Conservation (phyloP, 257 asterid genomes). For the Rehmannia glutinosa region DNA sequence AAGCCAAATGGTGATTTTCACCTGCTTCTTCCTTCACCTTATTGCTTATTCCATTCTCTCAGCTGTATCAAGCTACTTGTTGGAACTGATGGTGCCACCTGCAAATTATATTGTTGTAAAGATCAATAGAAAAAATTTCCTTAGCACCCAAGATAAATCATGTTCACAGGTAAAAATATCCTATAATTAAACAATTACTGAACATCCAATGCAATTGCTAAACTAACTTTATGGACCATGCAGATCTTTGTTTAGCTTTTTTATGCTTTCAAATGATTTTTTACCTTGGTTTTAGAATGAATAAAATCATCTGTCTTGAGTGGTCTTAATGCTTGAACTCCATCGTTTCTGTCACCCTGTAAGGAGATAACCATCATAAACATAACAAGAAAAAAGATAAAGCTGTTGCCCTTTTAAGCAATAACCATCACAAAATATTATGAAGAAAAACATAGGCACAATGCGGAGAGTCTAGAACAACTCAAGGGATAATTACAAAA, state of each 20-base stretch:
- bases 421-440: too few relatives aligned
- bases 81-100: conserved; percentile 82
- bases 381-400: too few relatives aligned
- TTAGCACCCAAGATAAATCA: not conserved
- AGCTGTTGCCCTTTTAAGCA: too few relatives aligned
- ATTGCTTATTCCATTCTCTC: conserved; percentile 74
- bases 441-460: too few relatives aligned
- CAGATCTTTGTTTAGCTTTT: not conserved
- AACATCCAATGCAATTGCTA: too few relatives aligned
- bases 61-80: conserved; percentile 58
- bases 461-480: too few relatives aligned
- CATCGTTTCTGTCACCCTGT: conserved; percentile 35
- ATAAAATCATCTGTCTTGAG: conserved; percentile 53
- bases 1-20: not conserved
- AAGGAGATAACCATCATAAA: not conserved
- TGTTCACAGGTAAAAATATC: too few relatives aligned
- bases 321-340: conserved; percentile 31
- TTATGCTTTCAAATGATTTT: conserved; percentile 8
- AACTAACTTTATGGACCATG: not conserved
- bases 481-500: too few relatives aligned
- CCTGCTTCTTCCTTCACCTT: conserved; percentile 63
- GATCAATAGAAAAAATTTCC: not conserved
- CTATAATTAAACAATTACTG: too few relatives aligned
- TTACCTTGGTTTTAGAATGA: conserved; percentile 59
- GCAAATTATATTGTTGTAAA: not conserved